Conservation (phyloP, 352 stramenopile genomes). For the Phytophthora litchii region DNA sequence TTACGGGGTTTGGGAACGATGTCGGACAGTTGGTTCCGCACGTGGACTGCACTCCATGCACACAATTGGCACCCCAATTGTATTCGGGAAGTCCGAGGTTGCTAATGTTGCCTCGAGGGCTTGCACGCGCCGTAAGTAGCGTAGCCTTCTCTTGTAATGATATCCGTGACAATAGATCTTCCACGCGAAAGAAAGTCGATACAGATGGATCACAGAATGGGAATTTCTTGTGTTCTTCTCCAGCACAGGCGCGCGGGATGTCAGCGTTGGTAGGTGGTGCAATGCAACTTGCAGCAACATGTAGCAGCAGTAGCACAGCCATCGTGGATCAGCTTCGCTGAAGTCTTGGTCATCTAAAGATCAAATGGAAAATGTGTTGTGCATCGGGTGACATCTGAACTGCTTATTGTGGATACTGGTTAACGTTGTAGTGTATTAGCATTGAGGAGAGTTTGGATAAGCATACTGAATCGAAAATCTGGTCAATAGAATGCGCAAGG, state of each 20-base stretch:
- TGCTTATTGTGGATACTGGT: too few relatives aligned
- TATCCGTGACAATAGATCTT: conserved; percentile 73
- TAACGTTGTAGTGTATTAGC: too few relatives aligned
- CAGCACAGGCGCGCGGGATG: conserved; percentile 59
- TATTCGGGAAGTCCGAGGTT: conserved; percentile 86
- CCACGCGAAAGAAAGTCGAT: conserved; percentile 51
- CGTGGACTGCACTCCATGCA: conserved; percentile 91
- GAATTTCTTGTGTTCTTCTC: conserved; percentile 28
- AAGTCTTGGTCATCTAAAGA: neutral
- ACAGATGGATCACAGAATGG: conserved; percentile 54
- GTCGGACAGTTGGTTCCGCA: conserved; percentile 78
- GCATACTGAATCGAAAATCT: too few relatives aligned
- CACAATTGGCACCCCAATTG: conserved; percentile 92
- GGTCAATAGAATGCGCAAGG: too few relatives aligned
- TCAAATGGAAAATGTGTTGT: conserved; percentile 4
- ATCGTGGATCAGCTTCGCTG: conserved; percentile 1
- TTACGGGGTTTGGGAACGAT: conserved; percentile 89
- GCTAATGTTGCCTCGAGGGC: conserved; percentile 67
- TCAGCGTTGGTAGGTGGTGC: neutral
- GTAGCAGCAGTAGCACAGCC: conserved; percentile 1
- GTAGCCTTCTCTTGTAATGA: conserved; percentile 67
- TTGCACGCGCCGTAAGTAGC: conserved; percentile 65
- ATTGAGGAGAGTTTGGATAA: too few relatives aligned
- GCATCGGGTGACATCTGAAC: neutral
- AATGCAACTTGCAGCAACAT: conserved; percentile 9